Conservation (phyloP, 495 filamentous ascomycete genomes). For the Neurospora sp. region DNA sequence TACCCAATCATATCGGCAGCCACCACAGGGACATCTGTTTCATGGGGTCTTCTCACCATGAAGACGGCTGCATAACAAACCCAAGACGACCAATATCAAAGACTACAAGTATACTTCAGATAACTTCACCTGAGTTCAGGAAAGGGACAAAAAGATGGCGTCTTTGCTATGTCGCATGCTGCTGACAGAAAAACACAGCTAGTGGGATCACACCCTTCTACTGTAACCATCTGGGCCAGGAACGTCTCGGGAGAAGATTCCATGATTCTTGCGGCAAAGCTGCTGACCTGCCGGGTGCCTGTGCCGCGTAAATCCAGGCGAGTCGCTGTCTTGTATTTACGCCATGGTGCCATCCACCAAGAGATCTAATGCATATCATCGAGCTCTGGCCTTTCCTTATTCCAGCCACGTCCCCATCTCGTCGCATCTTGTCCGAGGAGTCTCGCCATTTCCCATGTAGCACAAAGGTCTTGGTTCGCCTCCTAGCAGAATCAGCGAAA, state of each 20-base stretch:
- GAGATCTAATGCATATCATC: slow-evolving; percentile 14
- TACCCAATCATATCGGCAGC: background rate
- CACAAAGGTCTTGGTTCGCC: background rate
- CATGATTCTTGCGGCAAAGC: background rate
- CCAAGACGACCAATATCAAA: background rate
- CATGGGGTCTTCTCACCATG: background rate
- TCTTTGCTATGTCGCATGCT: background rate
- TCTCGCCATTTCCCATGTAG: background rate
- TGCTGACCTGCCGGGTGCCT: background rate
- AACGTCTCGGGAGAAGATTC: background rate
- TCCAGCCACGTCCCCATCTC: slow-evolving; percentile 5
- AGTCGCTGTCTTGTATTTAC: slow-evolving; percentile 11
- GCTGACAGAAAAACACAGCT: background rate
- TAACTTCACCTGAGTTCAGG: background rate
- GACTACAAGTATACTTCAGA: background rate
- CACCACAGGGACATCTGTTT: background rate
- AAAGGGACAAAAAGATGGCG: background rate
- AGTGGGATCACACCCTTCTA: background rate
- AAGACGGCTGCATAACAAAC: background rate
- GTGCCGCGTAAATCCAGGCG: background rate
- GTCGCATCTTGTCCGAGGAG: background rate
- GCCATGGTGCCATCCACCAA: slow-evolving; percentile 8
- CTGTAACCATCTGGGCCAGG: background rate
- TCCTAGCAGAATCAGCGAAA: background rate
- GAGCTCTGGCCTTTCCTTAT: slow-evolving; percentile 4